These are phyloP conservation scores for Quercus gilva DNA, from an alignment of 306 rosid species.

Conservation along the genomic window DNA sequence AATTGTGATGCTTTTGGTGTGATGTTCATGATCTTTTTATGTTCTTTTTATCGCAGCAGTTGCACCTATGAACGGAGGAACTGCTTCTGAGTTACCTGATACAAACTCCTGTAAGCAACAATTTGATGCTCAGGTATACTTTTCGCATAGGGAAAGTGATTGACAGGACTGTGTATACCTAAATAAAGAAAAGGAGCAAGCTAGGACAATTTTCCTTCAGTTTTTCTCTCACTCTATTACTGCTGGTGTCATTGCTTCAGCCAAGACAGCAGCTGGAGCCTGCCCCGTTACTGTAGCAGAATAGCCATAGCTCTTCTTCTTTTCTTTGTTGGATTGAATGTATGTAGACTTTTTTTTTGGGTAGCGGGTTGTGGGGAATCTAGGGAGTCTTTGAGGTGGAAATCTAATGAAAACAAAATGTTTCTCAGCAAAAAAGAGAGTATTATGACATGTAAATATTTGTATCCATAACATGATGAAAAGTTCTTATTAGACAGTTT, in stretches of 20 bases:
- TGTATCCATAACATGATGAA: too few species aligned
- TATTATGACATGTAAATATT: too few species aligned
- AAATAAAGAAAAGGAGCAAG: neutral
- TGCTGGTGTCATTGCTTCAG: neutral
- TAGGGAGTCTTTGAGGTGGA: too few species aligned
- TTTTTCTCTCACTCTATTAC: neutral
- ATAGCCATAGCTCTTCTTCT: too few species aligned
- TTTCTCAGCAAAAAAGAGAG: too few species aligned
- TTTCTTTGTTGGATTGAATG: too few species aligned
- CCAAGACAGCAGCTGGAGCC: neutral
- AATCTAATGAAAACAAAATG: too few species aligned
- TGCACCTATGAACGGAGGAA: conserved; percentile 71
- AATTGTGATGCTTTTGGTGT: conserved; percentile 5
- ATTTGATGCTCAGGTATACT: conserved; percentile 57
- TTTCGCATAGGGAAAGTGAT: conserved; percentile 44
- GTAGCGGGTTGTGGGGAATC: too few species aligned
- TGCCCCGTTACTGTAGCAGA: too few species aligned
- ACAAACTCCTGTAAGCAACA: conserved; percentile 44
- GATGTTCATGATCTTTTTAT: conserved; percentile 8
- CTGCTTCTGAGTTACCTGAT: conserved; percentile 28
- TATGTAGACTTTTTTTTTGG: too few species aligned
- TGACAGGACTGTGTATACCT: conserved; percentile 2
- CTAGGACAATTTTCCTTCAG: conserved; percentile 7
- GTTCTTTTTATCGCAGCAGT: conserved; percentile 56
- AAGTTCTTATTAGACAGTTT: neutral